Percentiles rank a stretch among this genome's conserved stretches.
Conservation (phyloP, 1,139 yeast genomes). For the Hanseniaspora sp. region DNA sequence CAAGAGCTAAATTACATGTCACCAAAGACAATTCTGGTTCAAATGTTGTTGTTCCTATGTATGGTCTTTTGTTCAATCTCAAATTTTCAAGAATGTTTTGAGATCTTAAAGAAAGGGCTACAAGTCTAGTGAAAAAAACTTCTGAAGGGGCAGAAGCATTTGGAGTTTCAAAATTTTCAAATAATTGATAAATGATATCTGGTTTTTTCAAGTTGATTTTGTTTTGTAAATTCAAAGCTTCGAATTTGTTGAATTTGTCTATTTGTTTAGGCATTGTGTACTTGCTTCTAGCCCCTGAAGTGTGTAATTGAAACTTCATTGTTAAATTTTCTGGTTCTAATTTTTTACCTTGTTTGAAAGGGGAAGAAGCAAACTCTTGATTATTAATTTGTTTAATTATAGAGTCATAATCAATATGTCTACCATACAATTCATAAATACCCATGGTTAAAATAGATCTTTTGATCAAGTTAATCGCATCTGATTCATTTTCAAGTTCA, state of each 20-base stretch:
- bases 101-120: constrained; percentile 55
- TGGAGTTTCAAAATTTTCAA: constrained; percentile 52
- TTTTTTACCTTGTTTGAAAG: background rate
- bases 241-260: constrained; percentile 58
- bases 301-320: constrained; percentile 68
- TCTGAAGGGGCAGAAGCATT: constrained; percentile 42
- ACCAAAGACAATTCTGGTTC: constrained; percentile 80
- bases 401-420: constrained; percentile 48
- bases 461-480: constrained; percentile 51
- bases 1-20: constrained; percentile 78
- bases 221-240: constrained; percentile 63
- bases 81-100: constrained; percentile 50
- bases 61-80: constrained; percentile 71
- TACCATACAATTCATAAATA: constrained; percentile 71
- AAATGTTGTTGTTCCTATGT: constrained; percentile 92
- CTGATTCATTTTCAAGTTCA: constrained; percentile 49
- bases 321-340: constrained; percentile 17
- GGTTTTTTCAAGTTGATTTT: constrained; percentile 70
- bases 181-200: constrained; percentile 54
- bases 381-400: background rate
- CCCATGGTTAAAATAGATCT: constrained; percentile 65
- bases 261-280: constrained; percentile 40
- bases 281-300: constrained; percentile 58
- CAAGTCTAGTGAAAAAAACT: constrained; percentile 66
- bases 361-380: background rate